phyloP scores from a whole-genome alignment of 371 early-diverging fungal genomes.

The Parasitella parasitica region DNA sequence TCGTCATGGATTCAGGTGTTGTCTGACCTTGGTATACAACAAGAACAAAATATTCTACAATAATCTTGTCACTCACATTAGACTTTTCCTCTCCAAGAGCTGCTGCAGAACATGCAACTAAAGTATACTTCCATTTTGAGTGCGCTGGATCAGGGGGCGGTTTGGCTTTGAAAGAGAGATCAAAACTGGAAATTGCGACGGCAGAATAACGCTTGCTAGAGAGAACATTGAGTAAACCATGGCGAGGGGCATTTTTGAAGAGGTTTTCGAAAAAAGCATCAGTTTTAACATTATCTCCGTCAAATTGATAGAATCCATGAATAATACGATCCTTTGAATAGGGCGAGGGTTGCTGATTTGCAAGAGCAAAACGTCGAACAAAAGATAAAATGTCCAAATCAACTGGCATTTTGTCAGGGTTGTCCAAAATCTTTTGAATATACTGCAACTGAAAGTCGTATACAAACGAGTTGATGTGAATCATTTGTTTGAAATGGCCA shows the following conservation, averaged over 20 bases:
- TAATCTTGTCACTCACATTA: background rate
- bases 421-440: constrained; percentile 56
- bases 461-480: constrained; percentile 82
- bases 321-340: constrained; percentile 64
- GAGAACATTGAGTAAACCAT: constrained; percentile 51
- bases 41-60: constrained; percentile 40
- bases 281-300: constrained; percentile 22
- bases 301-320: constrained; percentile 52
- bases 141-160: background rate
- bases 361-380: constrained; percentile 56
- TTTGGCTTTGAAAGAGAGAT: constrained; percentile 22
- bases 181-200: constrained; percentile 31
- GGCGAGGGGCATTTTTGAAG: constrained; percentile 66
- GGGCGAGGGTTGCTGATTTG: constrained; percentile 57
- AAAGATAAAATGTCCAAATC: constrained; percentile 59
- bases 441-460: constrained; percentile 80
- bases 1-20: constrained; percentile 19
- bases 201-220: constrained; percentile 20
- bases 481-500: constrained; percentile 60
- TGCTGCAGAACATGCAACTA: constrained; percentile 28
- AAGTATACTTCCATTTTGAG: constrained; percentile 36
- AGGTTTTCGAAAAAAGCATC: constrained; percentile 67
- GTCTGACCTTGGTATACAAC: constrained; percentile 30
- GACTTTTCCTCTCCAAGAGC: background rate
- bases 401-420: constrained; percentile 19